phyloP scores from a whole-genome alignment of 208 protist species.

The Leishmania lainsoni region DNA sequence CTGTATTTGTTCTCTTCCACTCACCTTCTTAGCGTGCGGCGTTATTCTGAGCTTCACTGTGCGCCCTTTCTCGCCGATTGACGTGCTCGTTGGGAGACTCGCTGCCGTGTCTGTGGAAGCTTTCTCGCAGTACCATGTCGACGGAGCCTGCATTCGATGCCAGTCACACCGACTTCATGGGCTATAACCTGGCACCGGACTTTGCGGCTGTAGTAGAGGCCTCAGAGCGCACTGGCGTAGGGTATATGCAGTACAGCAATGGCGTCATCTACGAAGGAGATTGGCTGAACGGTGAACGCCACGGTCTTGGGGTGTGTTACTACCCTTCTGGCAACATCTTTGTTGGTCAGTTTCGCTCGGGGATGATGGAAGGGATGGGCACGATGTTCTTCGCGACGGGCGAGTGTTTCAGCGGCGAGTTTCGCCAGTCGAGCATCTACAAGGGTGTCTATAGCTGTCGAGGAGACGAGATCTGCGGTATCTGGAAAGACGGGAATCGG shows the following conservation, averaged over 20 bases:
- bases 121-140: neutral
- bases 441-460: constrained; percentile 42
- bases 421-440: constrained; percentile 40
- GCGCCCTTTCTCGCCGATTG: neutral
- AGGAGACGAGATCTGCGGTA: constrained; percentile 36
- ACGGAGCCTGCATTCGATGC: neutral
- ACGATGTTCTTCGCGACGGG: constrained; percentile 62
- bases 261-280: constrained; percentile 67
- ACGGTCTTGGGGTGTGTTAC: constrained; percentile 63
- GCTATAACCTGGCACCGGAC: constrained; percentile 16
- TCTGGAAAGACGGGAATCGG: constrained; percentile 42
- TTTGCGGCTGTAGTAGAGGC: constrained; percentile 11
- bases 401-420: constrained; percentile 58
- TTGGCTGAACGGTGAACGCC: constrained; percentile 40
- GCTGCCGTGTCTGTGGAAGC: neutral
- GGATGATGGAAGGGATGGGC: constrained; percentile 57
- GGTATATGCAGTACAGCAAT: constrained; percentile 38
- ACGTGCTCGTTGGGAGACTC: no score
- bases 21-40: neutral
- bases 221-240: constrained; percentile 23
- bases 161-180: constrained; percentile 18
- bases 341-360: constrained; percentile 52
- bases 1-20: neutral
- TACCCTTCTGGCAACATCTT: constrained; percentile 70
- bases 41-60: neutral